phyloP scores from a whole-genome alignment of 352 stramenopile genomes.

The Hyaloperonospora brassicae region DNA sequence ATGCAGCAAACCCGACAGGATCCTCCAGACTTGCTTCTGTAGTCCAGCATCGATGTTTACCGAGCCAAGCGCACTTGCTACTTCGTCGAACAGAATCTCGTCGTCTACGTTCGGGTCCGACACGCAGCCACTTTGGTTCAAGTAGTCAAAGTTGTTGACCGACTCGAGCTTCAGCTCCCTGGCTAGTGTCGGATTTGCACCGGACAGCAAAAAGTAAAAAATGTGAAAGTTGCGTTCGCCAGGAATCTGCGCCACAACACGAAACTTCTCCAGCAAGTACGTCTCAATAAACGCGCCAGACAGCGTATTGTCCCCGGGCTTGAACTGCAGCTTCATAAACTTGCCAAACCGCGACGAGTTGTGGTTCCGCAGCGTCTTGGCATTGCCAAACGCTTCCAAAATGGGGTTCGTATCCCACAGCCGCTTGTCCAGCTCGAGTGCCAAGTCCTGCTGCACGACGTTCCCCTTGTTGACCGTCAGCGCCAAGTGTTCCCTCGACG shows the following conservation, averaged over 20 bases:
- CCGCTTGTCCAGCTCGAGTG: conserved; percentile 77
- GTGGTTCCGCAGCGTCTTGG: conserved; percentile 84
- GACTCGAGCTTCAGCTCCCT: conserved; percentile 52
- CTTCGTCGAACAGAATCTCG: conserved; percentile 81
- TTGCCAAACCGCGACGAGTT: conserved; percentile 85
- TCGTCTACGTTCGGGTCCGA: conserved; percentile 82
- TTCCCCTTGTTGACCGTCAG: conserved; percentile 30
- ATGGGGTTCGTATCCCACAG: conserved; percentile 87
- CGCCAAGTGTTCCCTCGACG: conserved; percentile 65
- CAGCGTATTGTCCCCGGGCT: conserved; percentile 59
- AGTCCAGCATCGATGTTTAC: conserved; percentile 61
- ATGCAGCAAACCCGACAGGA: conserved; percentile 70
- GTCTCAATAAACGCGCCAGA: conserved; percentile 80
- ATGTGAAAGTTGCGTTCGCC: conserved; percentile 89
- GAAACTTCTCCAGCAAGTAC: conserved; percentile 87
- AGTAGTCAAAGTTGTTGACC: conserved; percentile 59
- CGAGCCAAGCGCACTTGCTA: conserved; percentile 63
- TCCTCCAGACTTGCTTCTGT: conserved; percentile 72
- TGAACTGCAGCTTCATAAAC: conserved; percentile 88
- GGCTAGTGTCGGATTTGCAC: conserved; percentile 51
- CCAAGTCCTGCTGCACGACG: conserved; percentile 44
- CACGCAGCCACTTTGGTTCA: conserved; percentile 84
- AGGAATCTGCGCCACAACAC: conserved; percentile 78
- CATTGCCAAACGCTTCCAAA: conserved; percentile 82
- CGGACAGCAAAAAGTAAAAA: conserved; percentile 85